These are phyloP conservation scores for Entomortierella chlamydospora DNA, from an alignment of 192 early-diverging fungal genomes.

Conservation along the genomic window DNA sequence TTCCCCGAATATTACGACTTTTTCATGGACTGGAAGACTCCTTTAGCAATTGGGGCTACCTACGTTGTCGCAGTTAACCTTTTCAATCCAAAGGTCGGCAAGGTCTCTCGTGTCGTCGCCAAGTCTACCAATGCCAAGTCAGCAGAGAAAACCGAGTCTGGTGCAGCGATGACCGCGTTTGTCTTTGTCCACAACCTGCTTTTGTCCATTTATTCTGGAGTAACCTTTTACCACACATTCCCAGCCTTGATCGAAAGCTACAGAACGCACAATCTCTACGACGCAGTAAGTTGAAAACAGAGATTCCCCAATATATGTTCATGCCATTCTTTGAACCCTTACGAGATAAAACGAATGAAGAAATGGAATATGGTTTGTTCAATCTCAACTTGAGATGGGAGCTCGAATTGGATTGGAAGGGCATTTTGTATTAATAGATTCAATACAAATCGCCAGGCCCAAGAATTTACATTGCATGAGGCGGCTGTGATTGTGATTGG, in stretches of 20 bases:
- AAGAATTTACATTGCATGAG: not conserved
- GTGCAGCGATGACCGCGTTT: constrained; percentile 73
- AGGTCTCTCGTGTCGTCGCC: constrained; percentile 68
- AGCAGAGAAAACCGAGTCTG: constrained; percentile 41
- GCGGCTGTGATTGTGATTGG: not conserved
- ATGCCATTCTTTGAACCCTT: too few species aligned
- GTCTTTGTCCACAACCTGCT: constrained; percentile 82
- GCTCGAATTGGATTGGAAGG: too few species aligned
- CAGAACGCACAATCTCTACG: constrained; percentile 56
- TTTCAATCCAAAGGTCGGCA: constrained; percentile 62
- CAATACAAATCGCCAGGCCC: not conserved
- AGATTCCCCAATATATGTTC: too few species aligned
- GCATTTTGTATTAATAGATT: too few species aligned
- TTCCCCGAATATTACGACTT: constrained; percentile 77
- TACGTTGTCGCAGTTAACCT: constrained; percentile 60
- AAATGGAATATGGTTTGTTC: not conserved
- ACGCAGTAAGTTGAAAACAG: constrained; percentile 67
- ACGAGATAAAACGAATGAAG: not conserved
- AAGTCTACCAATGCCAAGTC: constrained; percentile 57
- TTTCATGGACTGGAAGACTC: constrained; percentile 78
- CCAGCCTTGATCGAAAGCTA: constrained; percentile 65
- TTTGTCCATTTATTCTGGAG: constrained; percentile 76
- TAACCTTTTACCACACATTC: constrained; percentile 75
- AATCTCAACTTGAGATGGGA: not conserved
- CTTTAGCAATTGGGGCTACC: constrained; percentile 62